A percentile compares a stretch with the other conserved stretches of the same genome.
phyloP scores from a whole-genome alignment of 257 asterid genomes.

The Coffea eugenioides region DNA sequence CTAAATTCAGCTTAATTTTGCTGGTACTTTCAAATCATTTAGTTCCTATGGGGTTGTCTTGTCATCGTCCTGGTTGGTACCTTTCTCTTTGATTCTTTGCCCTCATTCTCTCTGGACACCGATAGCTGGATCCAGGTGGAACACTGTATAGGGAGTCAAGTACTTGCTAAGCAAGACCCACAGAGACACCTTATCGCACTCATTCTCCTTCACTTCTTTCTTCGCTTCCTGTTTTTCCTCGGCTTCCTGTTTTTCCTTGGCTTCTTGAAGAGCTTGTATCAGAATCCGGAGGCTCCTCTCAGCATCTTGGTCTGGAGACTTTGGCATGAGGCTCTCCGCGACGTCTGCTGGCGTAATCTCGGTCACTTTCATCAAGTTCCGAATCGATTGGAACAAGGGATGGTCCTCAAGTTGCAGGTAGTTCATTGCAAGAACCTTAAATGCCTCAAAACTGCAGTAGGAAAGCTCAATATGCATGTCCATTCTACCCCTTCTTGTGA shows the following conservation, averaged over 20 bases:
- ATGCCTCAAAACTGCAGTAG: slow-evolving; percentile 8
- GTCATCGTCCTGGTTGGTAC: too few species aligned
- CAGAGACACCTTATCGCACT: too few species aligned
- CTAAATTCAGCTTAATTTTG: background rate
- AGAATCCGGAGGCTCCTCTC: background rate
- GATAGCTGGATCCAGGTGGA: too few species aligned
- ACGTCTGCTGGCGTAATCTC: slow-evolving; percentile 1
- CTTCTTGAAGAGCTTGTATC: too few species aligned
- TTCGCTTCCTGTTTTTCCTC: too few species aligned
- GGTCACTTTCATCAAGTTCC: background rate
- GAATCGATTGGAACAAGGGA: background rate
- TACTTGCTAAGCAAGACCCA: too few species aligned
- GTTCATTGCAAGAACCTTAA: background rate
- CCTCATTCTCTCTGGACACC: too few species aligned
- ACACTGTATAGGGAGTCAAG: too few species aligned
- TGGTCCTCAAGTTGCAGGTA: background rate
- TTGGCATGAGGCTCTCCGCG: slow-evolving; percentile 3
- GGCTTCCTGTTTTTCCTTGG: too few species aligned
- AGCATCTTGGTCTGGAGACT: background rate
- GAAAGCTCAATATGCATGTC: slow-evolving; percentile 5
- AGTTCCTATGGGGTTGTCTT: too few species aligned
- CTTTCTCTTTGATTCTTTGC: too few species aligned
- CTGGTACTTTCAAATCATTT: background rate
- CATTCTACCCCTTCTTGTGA: slow-evolving; percentile 2
- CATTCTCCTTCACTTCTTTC: too few species aligned